Evolutionary conservation across 495 filamentous ascomycete species (phyloP), one percentile per base, ranked within the genome.

Genomic region (Staphylotrichum longicolle): DNA sequence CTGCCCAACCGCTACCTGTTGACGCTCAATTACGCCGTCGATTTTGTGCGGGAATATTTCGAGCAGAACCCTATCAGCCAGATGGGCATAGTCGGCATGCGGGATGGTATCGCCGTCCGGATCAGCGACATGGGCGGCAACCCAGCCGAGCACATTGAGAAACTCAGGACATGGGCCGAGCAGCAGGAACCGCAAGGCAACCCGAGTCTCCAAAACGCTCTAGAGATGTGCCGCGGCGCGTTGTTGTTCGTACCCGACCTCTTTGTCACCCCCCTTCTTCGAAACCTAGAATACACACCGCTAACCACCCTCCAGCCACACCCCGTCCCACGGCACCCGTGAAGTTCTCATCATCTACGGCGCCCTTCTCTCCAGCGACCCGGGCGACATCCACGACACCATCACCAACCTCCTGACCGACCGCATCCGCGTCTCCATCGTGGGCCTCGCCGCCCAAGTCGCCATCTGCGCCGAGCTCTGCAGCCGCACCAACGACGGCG

Each of bases 21-120:
- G 42, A 86, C 86, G 8, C 81, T 97, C 61, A 86, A 86, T 65
- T 95, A 93, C 77, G 89, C 92, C 49, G 82, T 88, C 62, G 88
- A 90, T 61, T 98, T 96, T 71, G 88, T 97, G 42, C 82, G 86
- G 49, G 95, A 97, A 66, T 98, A 91, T 75, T 98, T 98, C 71
- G 93, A 97, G 73, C 94, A 98, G 73, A 98, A 98, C 62, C 94
- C 94, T n/a, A 98, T 98, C 72, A 94, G 91, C 35, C 95, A 98
- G 70, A 80, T 98, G 42, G 91, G 88, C 12, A 85, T 98, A 30
- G 77, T 98, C 45, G 93, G 89, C 50, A 93, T 96, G 85, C 85
- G 88, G 47, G 95, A 98, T 74, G 94, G 94, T 12, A 77, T 98
- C 14, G 93, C 92, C 7, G 74, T 94, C 8, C 78, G 90, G 41